These are phyloP conservation scores for Zostera marina DNA, from an alignment of 116 monocot species.

Conservation along the genomic window DNA sequence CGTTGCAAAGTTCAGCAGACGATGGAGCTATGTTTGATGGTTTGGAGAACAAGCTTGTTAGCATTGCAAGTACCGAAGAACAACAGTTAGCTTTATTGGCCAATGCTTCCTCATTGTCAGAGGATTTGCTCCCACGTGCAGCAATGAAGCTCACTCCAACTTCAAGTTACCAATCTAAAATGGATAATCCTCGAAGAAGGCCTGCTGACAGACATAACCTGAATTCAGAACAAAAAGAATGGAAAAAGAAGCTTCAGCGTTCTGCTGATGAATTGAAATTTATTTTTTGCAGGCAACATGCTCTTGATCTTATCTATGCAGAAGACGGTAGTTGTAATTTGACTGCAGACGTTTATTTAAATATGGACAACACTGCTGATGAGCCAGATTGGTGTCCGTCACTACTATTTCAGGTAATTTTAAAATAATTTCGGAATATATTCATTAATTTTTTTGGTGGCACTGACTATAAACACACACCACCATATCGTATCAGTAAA, in stretches of 20 bases:
- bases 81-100: constrained; percentile 92
- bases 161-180: constrained; percentile 30
- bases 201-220: constrained; percentile 38
- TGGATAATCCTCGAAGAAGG: constrained; percentile 49
- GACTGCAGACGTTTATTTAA: constrained; percentile 82
- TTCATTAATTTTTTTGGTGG: too few relatives aligned
- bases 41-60: constrained; percentile 69
- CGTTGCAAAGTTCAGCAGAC: constrained; percentile 80
- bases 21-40: constrained; percentile 64
- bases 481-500: neutral
- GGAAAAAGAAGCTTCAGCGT: constrained; percentile 80
- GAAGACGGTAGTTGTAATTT: constrained; percentile 74
- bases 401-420: constrained; percentile 72
- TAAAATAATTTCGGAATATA: too few relatives aligned
- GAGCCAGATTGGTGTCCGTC: constrained; percentile 80
- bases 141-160: constrained; percentile 66
- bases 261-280: constrained; percentile 61
- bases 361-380: constrained; percentile 42
- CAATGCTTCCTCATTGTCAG: constrained; percentile 91
- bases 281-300: constrained; percentile 93
- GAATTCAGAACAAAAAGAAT: constrained; percentile 75
- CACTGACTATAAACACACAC: neutral
- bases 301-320: constrained; percentile 93
- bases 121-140: constrained; percentile 80
- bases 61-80: constrained; percentile 69